Base-by-base conservation (phyloP, 352 stramenopile species). In the Pythium angustatum region DNA sequence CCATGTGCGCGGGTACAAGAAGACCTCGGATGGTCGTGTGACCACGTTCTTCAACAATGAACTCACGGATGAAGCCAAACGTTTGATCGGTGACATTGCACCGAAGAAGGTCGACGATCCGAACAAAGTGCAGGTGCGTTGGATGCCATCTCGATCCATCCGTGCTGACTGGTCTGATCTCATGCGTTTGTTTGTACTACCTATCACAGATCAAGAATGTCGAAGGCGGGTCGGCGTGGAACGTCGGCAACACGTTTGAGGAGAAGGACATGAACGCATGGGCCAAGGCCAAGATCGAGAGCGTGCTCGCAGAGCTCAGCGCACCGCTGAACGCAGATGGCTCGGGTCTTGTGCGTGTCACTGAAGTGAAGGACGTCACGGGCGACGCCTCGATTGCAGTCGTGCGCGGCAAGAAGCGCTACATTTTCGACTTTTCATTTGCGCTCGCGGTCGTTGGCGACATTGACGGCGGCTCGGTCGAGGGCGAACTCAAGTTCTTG, bases 21-120 rank as follows among this genome's bases (percentile, higher is more conserved):
- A 97, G 73, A 91, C 97, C 28, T 81, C 85, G n/a, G 94, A 99
- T 67, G 97, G 97, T 28, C 96, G 97, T 60, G 98, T 97, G 62
- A 99, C 97, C 48, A 99, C 96, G 19, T 99, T 98, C 64, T 99
- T 99, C 77, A 98, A 99, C 87, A 97, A 98, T 69, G 97, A 99
- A 68, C 84, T 99, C 17, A 96, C 89, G 24, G 96, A 99, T 52
- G 93, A 99, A 64, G 93, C 91, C n/a, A 99, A 98, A 68, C 78
- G 85, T 58, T 95, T 99, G 71, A 98, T 98, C 62, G 96, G 98
- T 50, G 98, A 99, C 80, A 98, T 96, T 43, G 88, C 88, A 12
- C 90, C 88, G 30, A 90, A 97, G 71, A 90, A 91, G 62, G 85
- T 94, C 21, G 73, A 85, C 26, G 75, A 96, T 40, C 58, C 56